A percentile compares a stretch with the other conserved stretches of the same genome.
Evolutionary conservation across 768 basidiomycete genomes (phyloP).

Genomic region (Lactifluus echinatus): DNA sequence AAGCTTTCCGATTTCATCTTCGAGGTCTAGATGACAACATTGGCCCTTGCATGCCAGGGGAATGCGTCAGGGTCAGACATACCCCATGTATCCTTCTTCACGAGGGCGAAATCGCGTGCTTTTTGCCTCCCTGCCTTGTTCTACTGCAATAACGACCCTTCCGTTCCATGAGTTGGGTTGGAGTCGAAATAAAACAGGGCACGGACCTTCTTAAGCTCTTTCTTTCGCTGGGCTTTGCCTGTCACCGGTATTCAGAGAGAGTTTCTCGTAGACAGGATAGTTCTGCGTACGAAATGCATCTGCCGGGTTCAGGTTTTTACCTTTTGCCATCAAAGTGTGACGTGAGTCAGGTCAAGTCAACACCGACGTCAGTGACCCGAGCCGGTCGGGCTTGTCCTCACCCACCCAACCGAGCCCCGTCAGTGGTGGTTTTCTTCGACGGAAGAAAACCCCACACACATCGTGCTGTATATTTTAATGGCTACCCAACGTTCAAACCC

Average conservation of each 20-base stretch:
- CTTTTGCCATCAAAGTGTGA: conserved; percentile 60
- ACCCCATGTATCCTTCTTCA: conserved; percentile 93
- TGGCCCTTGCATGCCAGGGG: neutral
- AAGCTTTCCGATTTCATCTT: conserved; percentile 68
- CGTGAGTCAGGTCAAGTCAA: conserved; percentile 24
- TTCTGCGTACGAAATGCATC: conserved; percentile 73
- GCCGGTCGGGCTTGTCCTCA: conserved; percentile 13
- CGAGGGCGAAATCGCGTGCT: conserved; percentile 77
- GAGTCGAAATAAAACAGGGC: neutral
- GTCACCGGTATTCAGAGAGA: conserved; percentile 1
- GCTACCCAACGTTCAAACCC: conserved; percentile 22
- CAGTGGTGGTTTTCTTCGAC: conserved; percentile 30
- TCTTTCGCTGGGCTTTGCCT: conserved; percentile 92
- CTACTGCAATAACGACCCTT: conserved; percentile 50
- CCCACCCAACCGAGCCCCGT: neutral
- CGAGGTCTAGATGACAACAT: conserved; percentile 47
- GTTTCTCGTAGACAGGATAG: neutral
- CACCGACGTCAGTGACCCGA: neutral
- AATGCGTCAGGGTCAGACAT: conserved; percentile 19
- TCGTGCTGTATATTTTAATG: conserved; percentile 6
- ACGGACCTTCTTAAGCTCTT: conserved; percentile 89
- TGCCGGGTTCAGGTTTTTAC: conserved; percentile 85
- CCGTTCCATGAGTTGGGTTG: neutral
- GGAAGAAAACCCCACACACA: conserved; percentile 37
- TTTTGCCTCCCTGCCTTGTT: conserved; percentile 83